Base-by-base conservation (phyloP, 306 rosid species). In the Cyclanthera cordifolia region DNA sequence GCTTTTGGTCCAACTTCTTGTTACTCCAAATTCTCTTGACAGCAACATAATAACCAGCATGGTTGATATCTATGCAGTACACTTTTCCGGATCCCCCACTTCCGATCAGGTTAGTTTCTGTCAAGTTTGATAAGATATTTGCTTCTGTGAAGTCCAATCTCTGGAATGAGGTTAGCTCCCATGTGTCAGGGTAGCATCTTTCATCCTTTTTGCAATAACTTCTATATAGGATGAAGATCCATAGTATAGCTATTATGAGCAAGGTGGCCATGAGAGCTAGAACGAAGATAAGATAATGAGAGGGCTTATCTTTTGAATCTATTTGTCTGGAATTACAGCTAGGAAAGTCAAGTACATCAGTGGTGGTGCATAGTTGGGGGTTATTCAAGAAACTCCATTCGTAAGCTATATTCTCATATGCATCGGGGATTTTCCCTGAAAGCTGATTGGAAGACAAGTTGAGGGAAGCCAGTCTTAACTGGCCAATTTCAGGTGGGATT, bases 51-150 rank as follows among this genome's bases (percentile, higher is more conserved):
- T 82, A 83, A 2, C 81, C 88, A 0, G 81, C 78, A 43, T 70
- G 71, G 57, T 78, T 70, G 0, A 87, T 79, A 59, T 87, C 66
- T 25, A 93, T 45, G 52, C 88, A 74, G 76, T 90, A 87, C 61
- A 93, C 99, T 56, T 82, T 76, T 28, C 96, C 99, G 3, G 95
- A 87, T 0, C 99, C 99, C 50, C 99, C 99, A 52, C 81, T 82
- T 67, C 96, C 99, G 21, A 93, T 83, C 17, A 90, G 85, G 79
- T 93, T 87, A 17, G 28, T 63, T 15, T 88, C 99, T 9, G 82
- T 90, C 79, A 89, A 73, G 60, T 77, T 72, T 1, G 83, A 56
- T 69, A 85, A 64, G 69, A 93, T 71, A 46, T 80, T 78, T 43
- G 63, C 71, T 69, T 87, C 85, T 0, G 82, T 78, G 74, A 93